Evolutionary conservation across 768 basidiomycete species (phyloP), one percentile per base, ranked within the genome.

Genomic region (Lentinus brumalis): DNA sequence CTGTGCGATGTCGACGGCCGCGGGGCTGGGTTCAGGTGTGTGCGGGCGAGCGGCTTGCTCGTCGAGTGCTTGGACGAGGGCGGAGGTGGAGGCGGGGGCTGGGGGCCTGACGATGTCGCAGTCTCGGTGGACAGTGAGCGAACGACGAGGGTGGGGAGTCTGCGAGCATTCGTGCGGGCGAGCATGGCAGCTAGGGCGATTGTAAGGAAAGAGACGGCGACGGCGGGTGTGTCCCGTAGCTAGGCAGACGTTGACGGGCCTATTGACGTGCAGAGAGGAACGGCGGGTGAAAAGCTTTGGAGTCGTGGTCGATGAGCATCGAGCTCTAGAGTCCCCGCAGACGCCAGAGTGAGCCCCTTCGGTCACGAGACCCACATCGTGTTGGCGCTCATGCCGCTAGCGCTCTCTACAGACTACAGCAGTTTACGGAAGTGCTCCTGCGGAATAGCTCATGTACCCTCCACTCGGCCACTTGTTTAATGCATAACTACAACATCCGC

Each of bases 21-120:
- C 1, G 82, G 81, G 3, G 77, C 74, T 4, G 80, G 81, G 57
- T 77, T 69, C 42, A 83, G 71, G 30, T 75, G 78, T 39, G 77
- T 70, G n/a, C 69, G 63, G 18, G 67, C 65, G 35, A 72, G 70
- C 35, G 75, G 64, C 45, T 75, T 68, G 44, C 63, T 35, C 9
- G 67, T 61, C 32, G 76, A 72, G 51, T 67, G 46, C 50, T 73
- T 70, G 4, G 69, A 70, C 1, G 70, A 66, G 2, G 67, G 76
- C 0, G 71, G 73, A 14, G 68, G 78, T 2, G 75, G 76, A n/a
- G 75, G 76, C 29, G 75, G 62, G 30, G 64, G 59, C 11, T 66
- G 65, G 30, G 65, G 60, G 53, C 61, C 63, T 29, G 67, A 63
- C 42, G 66, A 58, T 56, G 68, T 26, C 55, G 66, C 63, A 45